phyloP scores from a whole-genome alignment of 257 asterid genomes.

The Przewalskia tangutica region DNA sequence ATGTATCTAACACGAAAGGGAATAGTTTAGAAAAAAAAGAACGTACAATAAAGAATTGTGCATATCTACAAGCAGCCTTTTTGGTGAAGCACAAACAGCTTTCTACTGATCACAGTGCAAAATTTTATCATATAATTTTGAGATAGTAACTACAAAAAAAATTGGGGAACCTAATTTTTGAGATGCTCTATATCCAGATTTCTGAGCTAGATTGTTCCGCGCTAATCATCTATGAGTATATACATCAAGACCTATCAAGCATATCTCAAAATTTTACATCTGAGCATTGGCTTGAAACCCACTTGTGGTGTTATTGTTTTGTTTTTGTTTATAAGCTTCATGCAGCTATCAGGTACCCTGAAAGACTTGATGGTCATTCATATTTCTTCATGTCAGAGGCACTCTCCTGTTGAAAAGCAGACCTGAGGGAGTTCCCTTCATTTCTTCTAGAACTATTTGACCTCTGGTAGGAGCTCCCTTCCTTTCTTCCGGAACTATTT shows the following conservation, averaged over 20 bases:
- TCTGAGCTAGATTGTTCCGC: neutral
- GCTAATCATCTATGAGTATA: neutral
- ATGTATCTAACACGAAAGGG: neutral
- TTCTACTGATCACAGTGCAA: neutral
- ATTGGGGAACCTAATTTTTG: neutral
- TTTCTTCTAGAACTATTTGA: constrained; percentile 25
- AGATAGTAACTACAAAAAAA: neutral
- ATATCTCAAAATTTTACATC: neutral
- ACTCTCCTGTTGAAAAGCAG: constrained; percentile 6
- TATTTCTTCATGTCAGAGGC: constrained; percentile 9
- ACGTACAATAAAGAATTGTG: neutral
- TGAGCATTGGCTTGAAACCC: neutral
- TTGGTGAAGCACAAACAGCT: neutral
- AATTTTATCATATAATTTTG: neutral
- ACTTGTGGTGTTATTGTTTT: neutral
- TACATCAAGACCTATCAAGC: neutral
- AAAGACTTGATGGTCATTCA: neutral
- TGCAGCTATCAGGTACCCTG: neutral
- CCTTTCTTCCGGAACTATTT: constrained; percentile 1
- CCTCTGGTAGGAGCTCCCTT: neutral
- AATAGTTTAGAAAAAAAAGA: neutral
- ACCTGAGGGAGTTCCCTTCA: constrained; percentile 25
- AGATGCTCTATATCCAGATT: neutral
- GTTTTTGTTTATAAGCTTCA: neutral
- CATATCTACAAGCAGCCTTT: neutral